These are phyloP conservation scores for Tolypocladium tropicale DNA, from an alignment of 2,329 filamentous ascomycete genomes.

Conservation along the genomic window DNA sequence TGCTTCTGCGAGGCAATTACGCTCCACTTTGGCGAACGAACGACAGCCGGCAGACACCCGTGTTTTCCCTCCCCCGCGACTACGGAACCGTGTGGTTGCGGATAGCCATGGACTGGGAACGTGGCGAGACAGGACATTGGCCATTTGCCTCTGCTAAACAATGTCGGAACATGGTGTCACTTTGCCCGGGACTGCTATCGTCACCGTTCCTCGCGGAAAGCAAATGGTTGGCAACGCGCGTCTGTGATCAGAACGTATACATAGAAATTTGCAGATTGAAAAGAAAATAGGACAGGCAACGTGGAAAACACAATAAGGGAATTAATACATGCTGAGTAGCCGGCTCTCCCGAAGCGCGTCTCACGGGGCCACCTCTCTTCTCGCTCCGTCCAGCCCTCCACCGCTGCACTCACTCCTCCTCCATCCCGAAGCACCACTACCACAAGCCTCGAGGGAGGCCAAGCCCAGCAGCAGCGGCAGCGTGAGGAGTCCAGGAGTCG, in stretches of 20 bases:
- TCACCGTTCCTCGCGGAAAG: neutral
- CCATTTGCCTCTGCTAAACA: no score
- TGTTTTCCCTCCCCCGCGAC: neutral
- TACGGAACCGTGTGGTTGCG: neutral
- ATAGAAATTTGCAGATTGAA: neutral
- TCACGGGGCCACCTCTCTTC: conserved; percentile 5
- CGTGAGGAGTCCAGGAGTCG: neutral
- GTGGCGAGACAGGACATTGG: neutral
- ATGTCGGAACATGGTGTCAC: neutral
- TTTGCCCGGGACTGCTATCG: no score
- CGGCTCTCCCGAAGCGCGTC: conserved; percentile 13
- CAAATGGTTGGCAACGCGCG: neutral
- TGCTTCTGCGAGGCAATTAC: neutral
- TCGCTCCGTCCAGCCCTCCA: no score
- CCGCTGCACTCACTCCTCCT: no score
- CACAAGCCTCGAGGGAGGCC: neutral
- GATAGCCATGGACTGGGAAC: neutral
- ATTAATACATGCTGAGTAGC: conserved; percentile 40
- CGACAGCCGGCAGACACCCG: no score
- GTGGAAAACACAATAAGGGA: conserved; percentile 27
- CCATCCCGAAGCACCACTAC: neutral
- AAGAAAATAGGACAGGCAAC: conserved; percentile 11
- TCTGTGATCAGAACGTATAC: neutral
- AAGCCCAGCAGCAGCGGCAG: neutral
- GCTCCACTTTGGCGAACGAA: neutral